Evolutionary conservation across 2,329 filamentous ascomycete genomes (phyloP).

Genomic region (Parastagonospora avenae): DNA sequence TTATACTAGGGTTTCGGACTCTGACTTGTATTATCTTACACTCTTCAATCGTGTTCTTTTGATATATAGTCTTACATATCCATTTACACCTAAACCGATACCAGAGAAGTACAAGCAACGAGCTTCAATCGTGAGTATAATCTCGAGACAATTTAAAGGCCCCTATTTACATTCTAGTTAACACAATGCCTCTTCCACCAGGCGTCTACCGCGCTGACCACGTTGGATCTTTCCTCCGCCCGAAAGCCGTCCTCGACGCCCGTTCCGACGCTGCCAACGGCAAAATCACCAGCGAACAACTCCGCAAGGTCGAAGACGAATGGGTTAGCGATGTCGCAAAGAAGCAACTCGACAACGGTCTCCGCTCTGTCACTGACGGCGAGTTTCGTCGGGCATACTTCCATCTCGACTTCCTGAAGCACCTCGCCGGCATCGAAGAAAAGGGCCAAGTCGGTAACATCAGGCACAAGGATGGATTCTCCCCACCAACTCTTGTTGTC

Average conservation of each 20-base stretch:
- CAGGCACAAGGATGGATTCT: slow-evolving; percentile 51
- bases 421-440: slow-evolving; percentile 60
- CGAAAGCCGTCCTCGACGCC: slow-evolving; percentile 55
- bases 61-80: not conserved
- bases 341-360: slow-evolving; percentile 56
- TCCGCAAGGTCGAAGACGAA: slow-evolving; percentile 59
- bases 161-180: slow-evolving; percentile 1
- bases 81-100: not conserved
- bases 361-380: slow-evolving; percentile 60
- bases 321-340: slow-evolving; percentile 56
- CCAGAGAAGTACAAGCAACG: not conserved
- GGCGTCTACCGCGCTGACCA: slow-evolving; percentile 58
- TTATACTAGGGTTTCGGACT: not conserved
- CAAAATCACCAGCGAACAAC: slow-evolving; percentile 49
- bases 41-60: not conserved
- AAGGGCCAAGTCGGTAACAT: slow-evolving; percentile 55
- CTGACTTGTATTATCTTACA: not conserved
- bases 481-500: slow-evolving; percentile 60
- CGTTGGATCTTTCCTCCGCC: slow-evolving; percentile 61
- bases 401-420: slow-evolving; percentile 63
- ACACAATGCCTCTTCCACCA: slow-evolving; percentile 44
- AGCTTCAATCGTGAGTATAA: not conserved
- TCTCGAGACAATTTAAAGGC: not conserved
- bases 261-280: slow-evolving; percentile 55
- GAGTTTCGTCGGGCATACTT: slow-evolving; percentile 64